phyloP scores from a whole-genome alignment of 495 filamentous ascomycete genomes.

The Tuber magnatum region DNA sequence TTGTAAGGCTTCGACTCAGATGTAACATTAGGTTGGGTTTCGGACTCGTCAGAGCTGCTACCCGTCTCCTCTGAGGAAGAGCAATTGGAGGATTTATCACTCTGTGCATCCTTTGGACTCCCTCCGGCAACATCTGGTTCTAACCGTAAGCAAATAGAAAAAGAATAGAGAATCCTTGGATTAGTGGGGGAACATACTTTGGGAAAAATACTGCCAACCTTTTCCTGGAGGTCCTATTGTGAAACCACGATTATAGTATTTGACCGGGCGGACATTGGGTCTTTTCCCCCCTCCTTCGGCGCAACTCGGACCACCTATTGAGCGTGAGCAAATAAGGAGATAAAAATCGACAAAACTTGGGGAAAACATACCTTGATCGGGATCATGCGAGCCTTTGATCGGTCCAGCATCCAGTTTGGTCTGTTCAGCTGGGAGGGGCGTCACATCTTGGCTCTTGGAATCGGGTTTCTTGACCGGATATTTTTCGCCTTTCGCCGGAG shows the following conservation, averaged over 20 bases:
- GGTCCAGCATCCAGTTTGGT: background rate
- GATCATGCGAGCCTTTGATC: background rate
- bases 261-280: fast-evolving
- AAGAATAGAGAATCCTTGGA: no score
- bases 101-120: no score
- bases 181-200: no score
- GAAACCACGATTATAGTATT: background rate
- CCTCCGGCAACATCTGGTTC: no score
- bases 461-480: background rate
- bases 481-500: background rate
- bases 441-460: no score
- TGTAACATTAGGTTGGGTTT: background rate
- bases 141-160: no score
- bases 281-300: background rate
- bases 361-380: background rate
- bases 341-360: background rate
- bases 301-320: background rate
- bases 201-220: no score
- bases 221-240: background rate
- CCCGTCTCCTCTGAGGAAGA: no score
- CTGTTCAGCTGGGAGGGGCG: background rate
- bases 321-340: background rate
- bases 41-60: background rate
- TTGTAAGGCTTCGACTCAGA: background rate
- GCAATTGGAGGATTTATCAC: no score